Evolutionary conservation across 495 filamentous ascomycete genomes (phyloP).

Genomic region (Neurospora intermedia): DNA sequence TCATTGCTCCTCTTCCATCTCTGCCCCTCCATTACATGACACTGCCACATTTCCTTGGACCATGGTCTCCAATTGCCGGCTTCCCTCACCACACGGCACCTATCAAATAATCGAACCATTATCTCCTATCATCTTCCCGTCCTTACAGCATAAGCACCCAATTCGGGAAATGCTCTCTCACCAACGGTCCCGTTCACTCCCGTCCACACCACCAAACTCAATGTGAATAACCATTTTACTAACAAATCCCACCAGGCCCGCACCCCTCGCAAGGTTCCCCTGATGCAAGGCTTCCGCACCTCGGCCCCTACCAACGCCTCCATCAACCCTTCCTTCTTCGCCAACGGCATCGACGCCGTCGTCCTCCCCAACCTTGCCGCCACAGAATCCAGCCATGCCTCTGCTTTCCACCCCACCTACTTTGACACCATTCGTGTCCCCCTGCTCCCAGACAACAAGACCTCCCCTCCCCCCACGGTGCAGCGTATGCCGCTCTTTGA

Average conservation of each 20-base stretch:
- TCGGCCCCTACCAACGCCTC: constrained; percentile 22
- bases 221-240: constrained; percentile 17
- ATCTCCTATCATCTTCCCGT: constrained; percentile 1
- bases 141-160: neutral
- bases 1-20: neutral
- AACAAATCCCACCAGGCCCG: constrained; percentile 16
- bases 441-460: constrained; percentile 34
- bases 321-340: constrained; percentile 1
- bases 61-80: neutral
- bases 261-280: constrained; percentile 22
- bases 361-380: constrained; percentile 27
- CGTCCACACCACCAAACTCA: constrained; percentile 12
- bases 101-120: constrained; percentile 3
- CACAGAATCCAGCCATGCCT: neutral
- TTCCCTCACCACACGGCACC: neutral
- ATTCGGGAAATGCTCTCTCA: constrained; percentile 11
- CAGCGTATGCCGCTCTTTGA: neutral
- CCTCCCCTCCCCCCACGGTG: constrained; percentile 5
- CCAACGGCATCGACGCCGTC: constrained; percentile 27
- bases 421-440: constrained; percentile 36
- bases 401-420: neutral
- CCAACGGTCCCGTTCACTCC: constrained; percentile 13
- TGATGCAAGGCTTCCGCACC: constrained; percentile 42
- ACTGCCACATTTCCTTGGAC: neutral
- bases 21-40: neutral